A percentile compares a stretch with the other conserved stretches of the same genome.
Conservation (phyloP, 2,329 filamentous ascomycete genomes). For the Diplodia sapinea region DNA sequence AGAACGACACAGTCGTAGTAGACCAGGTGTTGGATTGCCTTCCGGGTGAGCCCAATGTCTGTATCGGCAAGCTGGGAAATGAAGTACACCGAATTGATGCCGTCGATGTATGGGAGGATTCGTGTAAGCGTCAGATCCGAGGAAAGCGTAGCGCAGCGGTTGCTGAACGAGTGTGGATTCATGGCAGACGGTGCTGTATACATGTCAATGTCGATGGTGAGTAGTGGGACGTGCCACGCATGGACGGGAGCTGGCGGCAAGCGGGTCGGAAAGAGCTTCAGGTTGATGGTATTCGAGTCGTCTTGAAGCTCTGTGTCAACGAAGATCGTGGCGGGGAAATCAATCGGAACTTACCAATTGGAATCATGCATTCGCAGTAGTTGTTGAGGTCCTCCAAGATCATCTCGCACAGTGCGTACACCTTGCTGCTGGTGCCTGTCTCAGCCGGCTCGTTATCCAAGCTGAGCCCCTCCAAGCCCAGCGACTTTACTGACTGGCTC, state of each 20-base stretch:
- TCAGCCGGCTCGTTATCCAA: slow-evolving; percentile 36
- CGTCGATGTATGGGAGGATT: slow-evolving; percentile 86
- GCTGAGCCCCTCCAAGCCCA: slow-evolving; percentile 20
- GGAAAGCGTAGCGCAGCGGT: slow-evolving; percentile 56
- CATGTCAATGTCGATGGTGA: slow-evolving; percentile 57
- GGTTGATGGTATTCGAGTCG: slow-evolving; percentile 91
- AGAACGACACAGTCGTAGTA: slow-evolving; percentile 92
- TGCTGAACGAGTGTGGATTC: slow-evolving; percentile 39
- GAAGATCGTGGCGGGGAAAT: not conserved
- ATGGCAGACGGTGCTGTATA: slow-evolving; percentile 24
- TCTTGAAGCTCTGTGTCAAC: slow-evolving; percentile 58
- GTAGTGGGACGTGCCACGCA: slow-evolving; percentile 88
- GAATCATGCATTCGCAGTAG: slow-evolving; percentile 98
- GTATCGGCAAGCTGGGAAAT: slow-evolving; percentile 87
- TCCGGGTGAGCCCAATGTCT: slow-evolving; percentile 82
- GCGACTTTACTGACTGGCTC: slow-evolving; percentile 11
- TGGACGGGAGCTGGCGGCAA: slow-evolving; percentile 76
- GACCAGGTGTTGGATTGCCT: slow-evolving; percentile 84
- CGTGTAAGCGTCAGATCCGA: slow-evolving; percentile 77
- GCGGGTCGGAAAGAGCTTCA: slow-evolving; percentile 91
- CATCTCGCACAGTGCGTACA: slow-evolving; percentile 78
- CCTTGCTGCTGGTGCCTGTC: slow-evolving; percentile 56
- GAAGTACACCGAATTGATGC: slow-evolving; percentile 84
- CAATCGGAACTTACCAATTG: slow-evolving; percentile 69
- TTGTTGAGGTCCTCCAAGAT: slow-evolving; percentile 93